Base-by-base conservation (phyloP, 2,329 filamentous ascomycete genomes). In the Coleophoma eucalyptorum region DNA sequence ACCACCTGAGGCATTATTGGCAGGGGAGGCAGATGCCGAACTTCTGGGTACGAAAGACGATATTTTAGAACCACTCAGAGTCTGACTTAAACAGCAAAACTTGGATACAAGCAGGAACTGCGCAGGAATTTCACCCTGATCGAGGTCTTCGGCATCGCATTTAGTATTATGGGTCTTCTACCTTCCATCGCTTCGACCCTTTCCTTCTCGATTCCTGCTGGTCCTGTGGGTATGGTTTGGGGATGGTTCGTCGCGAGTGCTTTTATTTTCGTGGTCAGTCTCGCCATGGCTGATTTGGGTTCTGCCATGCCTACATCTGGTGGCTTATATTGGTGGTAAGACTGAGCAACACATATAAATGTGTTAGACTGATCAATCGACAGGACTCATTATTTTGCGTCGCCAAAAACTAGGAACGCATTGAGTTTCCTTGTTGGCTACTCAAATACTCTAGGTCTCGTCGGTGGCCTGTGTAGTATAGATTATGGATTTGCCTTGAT, bases 191-290 rank as follows among this genome's bases (percentile, higher is more conserved):
- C 80, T 5, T 78, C 77, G 31, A 83, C 80, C 0, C 65, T 84
- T 12, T 62, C 78, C 0, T 84, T 83, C 57, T 81, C 78, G 4
- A 70, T 84, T 38, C 79, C 81, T 2, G 76, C 79, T 5, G 81
- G 81, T 0, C 80, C 80, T 1, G 79, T 74, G 3, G 81, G 80
- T 4, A 80, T 84, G 73, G 78, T 84, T 49, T 84, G 81, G 79
- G 76, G 77, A 2, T 84, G 80, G 80, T 77, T 84, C 53, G 63
- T 76, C n/a, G 79, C 80, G 11, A 78, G 75, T 49, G 69, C 67
- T 20, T 78, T 80, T 56, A 82, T 83, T 53, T 79, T 84, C 54
- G 63, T 81, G 32, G 79, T 84, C 47, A 79, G 79, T 3, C 67
- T 84, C 41, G 79, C 81, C 19, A 81, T 84, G 74, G 73, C 75